These are phyloP conservation scores for Symmetrospora coprosmae DNA, from an alignment of 768 basidiomycete genomes.

Conservation along the genomic window DNA sequence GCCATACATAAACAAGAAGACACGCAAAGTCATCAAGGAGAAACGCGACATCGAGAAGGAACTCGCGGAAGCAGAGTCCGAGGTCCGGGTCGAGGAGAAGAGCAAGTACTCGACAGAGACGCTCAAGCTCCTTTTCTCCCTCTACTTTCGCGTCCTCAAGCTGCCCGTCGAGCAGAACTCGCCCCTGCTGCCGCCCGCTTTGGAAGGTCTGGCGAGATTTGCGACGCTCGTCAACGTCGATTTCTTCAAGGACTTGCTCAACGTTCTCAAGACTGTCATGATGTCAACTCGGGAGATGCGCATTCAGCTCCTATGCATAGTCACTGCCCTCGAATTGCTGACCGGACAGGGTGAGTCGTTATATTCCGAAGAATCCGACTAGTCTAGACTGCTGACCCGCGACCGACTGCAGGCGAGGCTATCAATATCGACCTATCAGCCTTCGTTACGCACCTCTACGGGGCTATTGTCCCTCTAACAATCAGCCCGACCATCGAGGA, in stretches of 20 bases:
- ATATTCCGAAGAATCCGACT: not conserved
- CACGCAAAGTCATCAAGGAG: conserved; percentile 70
- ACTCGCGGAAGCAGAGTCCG: conserved; percentile 83
- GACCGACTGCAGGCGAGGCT: conserved; percentile 59
- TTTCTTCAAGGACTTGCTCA: conserved; percentile 90
- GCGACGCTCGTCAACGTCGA: conserved; percentile 95
- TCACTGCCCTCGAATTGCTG: conserved; percentile 92
- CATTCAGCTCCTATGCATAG: conserved; percentile 56
- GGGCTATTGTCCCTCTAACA: conserved; percentile 61
- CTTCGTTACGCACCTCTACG: conserved; percentile 71
- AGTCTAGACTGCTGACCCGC: too few relatives aligned
- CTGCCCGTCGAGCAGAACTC: conserved; percentile 41
- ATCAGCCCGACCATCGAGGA: conserved; percentile 53
- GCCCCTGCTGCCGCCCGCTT: conserved; percentile 62
- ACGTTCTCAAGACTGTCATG: conserved; percentile 66
- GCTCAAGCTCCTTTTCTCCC: conserved; percentile 84
- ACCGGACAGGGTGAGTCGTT: conserved; percentile 68
- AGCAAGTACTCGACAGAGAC: conserved; percentile 84
- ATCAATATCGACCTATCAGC: conserved; percentile 86
- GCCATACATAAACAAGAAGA: conserved; percentile 82
- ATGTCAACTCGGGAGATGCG: conserved; percentile 23
- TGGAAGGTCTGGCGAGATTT: conserved; percentile 82
- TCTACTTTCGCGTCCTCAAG: conserved; percentile 94
- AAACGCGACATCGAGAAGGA: conserved; percentile 79
- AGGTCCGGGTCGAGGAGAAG: conserved; percentile 81